Base-by-base conservation (phyloP, 306 rosid genomes). In the Prosopis cineraria region DNA sequence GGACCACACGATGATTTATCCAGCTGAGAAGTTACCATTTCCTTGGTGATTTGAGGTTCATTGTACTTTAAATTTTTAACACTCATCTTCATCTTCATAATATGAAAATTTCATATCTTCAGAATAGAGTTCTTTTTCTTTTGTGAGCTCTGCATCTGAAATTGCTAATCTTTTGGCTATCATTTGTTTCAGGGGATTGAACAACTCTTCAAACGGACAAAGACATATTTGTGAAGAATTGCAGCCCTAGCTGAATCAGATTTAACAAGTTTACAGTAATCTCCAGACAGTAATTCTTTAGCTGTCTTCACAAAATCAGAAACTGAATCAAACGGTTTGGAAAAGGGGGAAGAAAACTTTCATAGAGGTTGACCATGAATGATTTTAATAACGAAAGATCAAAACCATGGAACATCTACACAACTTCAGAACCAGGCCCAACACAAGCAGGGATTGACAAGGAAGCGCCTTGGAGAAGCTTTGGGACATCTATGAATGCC, bases 401-500 rank as follows among this genome's bases (percentile, higher is more conserved):
- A 68, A 90, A 89, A 80, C 70, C 90, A 48, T 91, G 98, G 98
- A 82, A 71, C 85, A 79, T 88, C 45, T 88, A 93, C 70, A 76
- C 89, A 11, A 80, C 83, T 37, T 56, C 95, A 85, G 87, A 87
- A 14, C 80, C 88, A 59, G 78, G 83, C 45, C 85, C 94, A 53
- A 80, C 96, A 79, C 91, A 88, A 79, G 44, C 82, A 59, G 87
- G 81, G 72, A 75, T 79, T 71, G 90, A 84, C 75, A 87, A 83
- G 60, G 90, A 89, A 81, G 85, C 80, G 80, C 85, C 90, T 58
- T 93, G 97, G 98, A 91, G 79, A 65, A 87, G 83, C 81, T 86
- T 89, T 69, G 98, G 97, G 40, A 85, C 97, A 69, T 93, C 97
- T 6, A 93, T 93, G 97, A 90, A 89, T 81, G 97, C 97, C 63